A percentile compares a stretch with the other conserved stretches of the same genome.
Evolutionary conservation across 2,329 filamentous ascomycete genomes (phyloP).

Genomic region (Huntiella bhutanensis): DNA sequence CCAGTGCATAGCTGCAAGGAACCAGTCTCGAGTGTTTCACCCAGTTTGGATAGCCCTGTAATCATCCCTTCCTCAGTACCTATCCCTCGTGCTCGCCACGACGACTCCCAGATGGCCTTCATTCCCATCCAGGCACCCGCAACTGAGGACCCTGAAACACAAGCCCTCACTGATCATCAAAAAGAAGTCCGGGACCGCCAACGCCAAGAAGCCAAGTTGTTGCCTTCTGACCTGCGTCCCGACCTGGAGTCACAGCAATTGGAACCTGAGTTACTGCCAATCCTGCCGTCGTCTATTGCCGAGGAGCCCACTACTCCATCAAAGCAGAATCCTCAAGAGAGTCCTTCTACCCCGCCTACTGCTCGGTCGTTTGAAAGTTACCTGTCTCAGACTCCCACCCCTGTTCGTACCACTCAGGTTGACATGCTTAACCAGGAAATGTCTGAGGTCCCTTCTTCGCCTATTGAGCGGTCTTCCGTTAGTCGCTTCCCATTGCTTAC

Average conservation of each 20-base stretch:
- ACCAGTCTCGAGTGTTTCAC: no score
- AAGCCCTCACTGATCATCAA: conserved; percentile 61
- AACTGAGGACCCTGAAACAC: conserved; percentile 36
- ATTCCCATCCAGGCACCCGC: conserved; percentile 43
- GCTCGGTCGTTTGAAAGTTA: conserved; percentile 28
- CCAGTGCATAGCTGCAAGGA: no score
- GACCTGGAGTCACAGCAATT: background rate
- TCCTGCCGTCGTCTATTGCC: background rate
- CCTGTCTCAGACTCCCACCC: conserved; percentile 41
- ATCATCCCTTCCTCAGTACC: background rate
- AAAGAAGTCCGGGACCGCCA: conserved; percentile 61
- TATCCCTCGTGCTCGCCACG: conserved; percentile 36
- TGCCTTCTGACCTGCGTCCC: conserved; percentile 2
- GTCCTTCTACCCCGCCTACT: conserved; percentile 26
- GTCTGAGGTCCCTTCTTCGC: conserved; percentile 35
- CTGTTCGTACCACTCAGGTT: conserved; percentile 21
- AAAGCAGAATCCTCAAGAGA: background rate
- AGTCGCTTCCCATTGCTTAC: conserved; percentile 31
- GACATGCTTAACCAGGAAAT: conserved; percentile 24
- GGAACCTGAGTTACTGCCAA: background rate
- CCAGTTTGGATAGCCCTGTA: no score
- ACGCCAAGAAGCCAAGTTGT: conserved; percentile 31
- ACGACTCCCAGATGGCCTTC: conserved; percentile 70
- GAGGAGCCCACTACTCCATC: conserved; percentile 14
- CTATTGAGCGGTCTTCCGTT: conserved; percentile 25